phyloP scores from a whole-genome alignment of 306 rosid genomes.

The Prunus mume region DNA sequence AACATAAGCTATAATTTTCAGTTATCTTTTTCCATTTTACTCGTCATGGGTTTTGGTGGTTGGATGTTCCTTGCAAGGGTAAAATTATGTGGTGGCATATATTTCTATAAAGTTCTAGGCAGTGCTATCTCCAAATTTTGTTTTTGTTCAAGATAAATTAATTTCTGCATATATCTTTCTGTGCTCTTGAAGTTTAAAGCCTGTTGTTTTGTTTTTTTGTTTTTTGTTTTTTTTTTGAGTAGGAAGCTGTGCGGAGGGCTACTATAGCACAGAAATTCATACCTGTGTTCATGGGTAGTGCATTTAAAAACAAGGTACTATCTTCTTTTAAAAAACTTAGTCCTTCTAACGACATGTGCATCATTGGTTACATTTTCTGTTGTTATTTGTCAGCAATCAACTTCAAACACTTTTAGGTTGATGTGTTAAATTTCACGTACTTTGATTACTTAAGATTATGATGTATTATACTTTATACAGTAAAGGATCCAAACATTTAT shows the following conservation, averaged over 20 bases:
- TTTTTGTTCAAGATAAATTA: not conserved
- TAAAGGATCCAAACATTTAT: not conserved
- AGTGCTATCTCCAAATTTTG: not conserved
- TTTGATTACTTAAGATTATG: not conserved
- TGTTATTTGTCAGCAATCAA: not conserved
- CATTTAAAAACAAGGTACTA: slow-evolving; percentile 91
- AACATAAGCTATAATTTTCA: not conserved
- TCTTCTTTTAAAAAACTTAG: not conserved
- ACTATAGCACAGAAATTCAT: slow-evolving; percentile 78
- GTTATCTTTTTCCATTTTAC: not conserved
- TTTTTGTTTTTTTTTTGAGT: slow-evolving; percentile 3
- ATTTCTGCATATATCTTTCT: not conserved
- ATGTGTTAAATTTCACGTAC: not conserved
- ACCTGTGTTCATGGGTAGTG: slow-evolving; percentile 99
- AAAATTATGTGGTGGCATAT: not conserved
- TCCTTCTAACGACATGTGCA: not conserved
- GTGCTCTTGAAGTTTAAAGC: not conserved
- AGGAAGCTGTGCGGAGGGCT: slow-evolving; percentile 94
- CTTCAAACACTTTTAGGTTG: not conserved
- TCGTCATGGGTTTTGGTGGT: not conserved
- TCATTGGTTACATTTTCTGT: not conserved
- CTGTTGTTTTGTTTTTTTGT: not conserved
- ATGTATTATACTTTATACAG: not conserved
- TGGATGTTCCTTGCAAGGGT: not conserved
- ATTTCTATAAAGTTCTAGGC: not conserved